These are phyloP conservation scores for Tulasnella sp. DNA, from an alignment of 768 basidiomycete genomes.

Conservation along the genomic window DNA sequence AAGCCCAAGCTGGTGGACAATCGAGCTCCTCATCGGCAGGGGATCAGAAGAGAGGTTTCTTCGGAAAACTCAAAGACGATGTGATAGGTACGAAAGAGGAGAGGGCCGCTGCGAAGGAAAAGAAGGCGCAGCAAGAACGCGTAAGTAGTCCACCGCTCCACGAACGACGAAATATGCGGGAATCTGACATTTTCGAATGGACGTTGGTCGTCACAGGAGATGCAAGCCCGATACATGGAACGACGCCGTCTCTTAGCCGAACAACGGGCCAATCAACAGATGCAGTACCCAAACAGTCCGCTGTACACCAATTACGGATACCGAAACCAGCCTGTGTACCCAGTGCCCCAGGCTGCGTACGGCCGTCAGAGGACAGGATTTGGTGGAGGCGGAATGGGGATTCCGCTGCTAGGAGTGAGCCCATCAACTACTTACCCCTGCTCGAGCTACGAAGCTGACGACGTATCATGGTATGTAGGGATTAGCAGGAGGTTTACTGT, in stretches of 20 bases:
- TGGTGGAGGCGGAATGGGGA: slow-evolving; percentile 23
- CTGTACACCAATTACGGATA: slow-evolving; percentile 1
- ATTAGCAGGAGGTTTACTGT: slow-evolving; percentile 40
- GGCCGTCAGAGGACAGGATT: slow-evolving; percentile 7
- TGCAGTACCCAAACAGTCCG: not conserved
- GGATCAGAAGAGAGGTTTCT: slow-evolving; percentile 40
- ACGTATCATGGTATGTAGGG: slow-evolving; percentile 21
- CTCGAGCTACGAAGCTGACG: slow-evolving; percentile 25
- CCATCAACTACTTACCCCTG: slow-evolving; percentile 32
- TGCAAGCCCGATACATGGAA: slow-evolving; percentile 3
- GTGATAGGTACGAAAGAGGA: slow-evolving; percentile 55
- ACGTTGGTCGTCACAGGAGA: slow-evolving; percentile 9
- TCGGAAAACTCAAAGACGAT: slow-evolving; percentile 54
- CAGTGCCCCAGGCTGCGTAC: not conserved
- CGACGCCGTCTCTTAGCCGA: not conserved
- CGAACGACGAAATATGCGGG: slow-evolving; percentile 15
- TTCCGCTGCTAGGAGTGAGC: slow-evolving; percentile 23
- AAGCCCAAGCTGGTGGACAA: not conserved
- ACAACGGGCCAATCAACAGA: not conserved
- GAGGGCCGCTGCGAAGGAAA: slow-evolving; percentile 32
- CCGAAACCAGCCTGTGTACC: not conserved
- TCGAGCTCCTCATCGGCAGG: not conserved
- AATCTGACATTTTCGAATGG: slow-evolving; percentile 27
- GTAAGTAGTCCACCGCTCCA: not conserved
- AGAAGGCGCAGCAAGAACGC: slow-evolving; percentile 4